These are phyloP conservation scores for Brassica cretica DNA, from an alignment of 345 rosid genomes.

Conservation along the genomic window DNA sequence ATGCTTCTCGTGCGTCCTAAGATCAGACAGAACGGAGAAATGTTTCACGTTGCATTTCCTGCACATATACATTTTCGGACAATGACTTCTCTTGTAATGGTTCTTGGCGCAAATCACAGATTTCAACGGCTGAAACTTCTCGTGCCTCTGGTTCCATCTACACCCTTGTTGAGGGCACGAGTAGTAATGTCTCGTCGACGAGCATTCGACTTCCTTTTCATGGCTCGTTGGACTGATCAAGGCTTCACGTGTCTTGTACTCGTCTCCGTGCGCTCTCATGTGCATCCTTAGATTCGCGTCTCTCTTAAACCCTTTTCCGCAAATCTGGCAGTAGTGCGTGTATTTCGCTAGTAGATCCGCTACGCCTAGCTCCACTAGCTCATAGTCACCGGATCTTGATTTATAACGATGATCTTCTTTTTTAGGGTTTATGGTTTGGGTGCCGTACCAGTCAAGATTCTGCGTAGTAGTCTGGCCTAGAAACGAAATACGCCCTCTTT, in stretches of 20 bases:
- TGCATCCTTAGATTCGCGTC: slow-evolving; percentile 96
- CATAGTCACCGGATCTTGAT: slow-evolving; percentile 29
- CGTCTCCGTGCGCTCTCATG: slow-evolving; percentile 95
- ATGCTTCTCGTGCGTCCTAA: slow-evolving; percentile 92
- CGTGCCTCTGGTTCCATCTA: slow-evolving; percentile 81
- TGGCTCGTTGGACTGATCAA: slow-evolving; percentile 54
- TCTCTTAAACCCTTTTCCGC: slow-evolving; percentile 87
- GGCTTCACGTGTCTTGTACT: slow-evolving; percentile 72
- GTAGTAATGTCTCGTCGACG: slow-evolving; percentile 47
- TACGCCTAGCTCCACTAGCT: slow-evolving; percentile 62
- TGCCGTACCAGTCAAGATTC: slow-evolving; percentile 41
- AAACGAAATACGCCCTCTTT: slow-evolving; percentile 40
- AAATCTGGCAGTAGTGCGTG: slow-evolving; percentile 80
- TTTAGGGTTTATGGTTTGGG: slow-evolving; percentile 24
- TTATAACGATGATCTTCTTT: slow-evolving; percentile 6
- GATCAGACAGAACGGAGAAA: slow-evolving; percentile 84
- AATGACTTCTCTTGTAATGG: slow-evolving; percentile 94
- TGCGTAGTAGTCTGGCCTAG: slow-evolving; percentile 11
- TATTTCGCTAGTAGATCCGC: slow-evolving; percentile 69
- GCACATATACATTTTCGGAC: slow-evolving; percentile 90
- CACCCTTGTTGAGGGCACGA: slow-evolving; percentile 87
- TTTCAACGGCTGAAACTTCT: slow-evolving; percentile 83
- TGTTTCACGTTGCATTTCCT: slow-evolving; percentile 74
- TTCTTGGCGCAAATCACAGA: slow-evolving; percentile 87
- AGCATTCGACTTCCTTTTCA: slow-evolving; percentile 12